Base-by-base conservation (phyloP, 352 stramenopile genomes). In the Phytophthora pini region DNA sequence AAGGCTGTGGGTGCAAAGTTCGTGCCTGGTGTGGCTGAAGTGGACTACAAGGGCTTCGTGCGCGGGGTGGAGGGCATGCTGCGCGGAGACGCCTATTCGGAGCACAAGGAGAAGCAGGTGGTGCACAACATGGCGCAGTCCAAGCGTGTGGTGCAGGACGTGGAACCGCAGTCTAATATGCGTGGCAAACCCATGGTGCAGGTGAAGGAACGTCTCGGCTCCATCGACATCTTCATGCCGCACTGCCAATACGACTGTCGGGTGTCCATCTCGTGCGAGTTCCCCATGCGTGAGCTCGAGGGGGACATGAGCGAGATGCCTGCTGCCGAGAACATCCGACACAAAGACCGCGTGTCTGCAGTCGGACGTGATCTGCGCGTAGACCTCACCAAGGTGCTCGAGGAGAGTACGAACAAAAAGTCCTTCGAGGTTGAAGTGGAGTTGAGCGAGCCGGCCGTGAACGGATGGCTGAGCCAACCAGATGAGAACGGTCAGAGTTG, bases 171-270 rank as follows among this genome's bases (percentile, higher is more conserved):
- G 47, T 88, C 76, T 1, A 80, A 86, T 24, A 60, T 79, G 41
- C 70, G 80, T 4, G 52, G 76, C 8, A 62, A 73, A 2, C 74
- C 76, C 20, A 80, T 84, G 57, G 67, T 92, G 32, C 88, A 96
- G 43, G 82, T 91, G 11, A 96, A 96, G 65, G 80, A 94, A 56
- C 81, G 85, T 4, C 80, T 96, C 3, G 86, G 84, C 1, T 91
- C 76, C 15, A 88, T 96, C 41, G 83, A 96, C 57, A 91, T 96
- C 52, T 96, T 96, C 72, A 75, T 96, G 59, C 88, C 88, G 41
- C 82, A 90, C 46, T 96, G 88, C 56, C 74, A 80, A 52, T 96
- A 94, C 61, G 88, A 96, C 72, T 93, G 82, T 55, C 88, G 88
- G 52, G 72, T 96, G 8, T 92, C 88, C 1, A 82, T 96, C 65